Evolutionary conservation across 78 protist species (phyloP), one percentile per base, ranked within the genome.

Genomic region (Cavenderia fasciculata): DNA sequence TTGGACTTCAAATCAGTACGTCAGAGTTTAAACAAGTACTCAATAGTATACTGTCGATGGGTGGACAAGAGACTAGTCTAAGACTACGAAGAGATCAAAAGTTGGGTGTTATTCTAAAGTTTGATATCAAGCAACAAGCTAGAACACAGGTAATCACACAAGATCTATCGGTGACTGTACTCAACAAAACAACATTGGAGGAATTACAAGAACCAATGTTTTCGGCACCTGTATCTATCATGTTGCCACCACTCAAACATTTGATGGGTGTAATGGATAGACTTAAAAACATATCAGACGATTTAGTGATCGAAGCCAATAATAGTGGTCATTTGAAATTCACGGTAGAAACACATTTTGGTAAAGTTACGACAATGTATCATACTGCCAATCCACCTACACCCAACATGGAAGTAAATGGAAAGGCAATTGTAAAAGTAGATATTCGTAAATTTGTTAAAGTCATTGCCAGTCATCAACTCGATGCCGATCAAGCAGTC

Each of bases 401-500:
- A n/a, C n/a, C n/a, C n/a, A n/a, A 43, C 19, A 4, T 63, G n/a
- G 59, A 33, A 43, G 40, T 56, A 23, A 52, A 43, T 12, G 4
- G 11, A 7, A 11, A 19, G 1, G 21, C 57, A 21, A 29, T 78
- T 7, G 78, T 68, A 12, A 34, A 46, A 36, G 90, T 82, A 6
- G 90, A 82, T 33, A 82, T 82, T 56, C 65, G 68, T 31, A 82
- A 82, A 51, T 68, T 82, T 57, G 41, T 27, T 27, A 82, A 68
- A 43, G 76, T 69, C 40, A 31, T 82, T 1, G 66, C 41, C 2
- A 29, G 62, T 14, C 90, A 82, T 31, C 78, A 65, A 57, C 8
- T 82, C 29, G 27, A 31, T 34, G 77, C 90, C 7, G 44, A 72
- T 56, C 65, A 82, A 43, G 90, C 68, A 21, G 78, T 82, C 11